Conservation (phyloP, 2,329 filamentous ascomycete genomes). For the Ophiostoma sp. region DNA sequence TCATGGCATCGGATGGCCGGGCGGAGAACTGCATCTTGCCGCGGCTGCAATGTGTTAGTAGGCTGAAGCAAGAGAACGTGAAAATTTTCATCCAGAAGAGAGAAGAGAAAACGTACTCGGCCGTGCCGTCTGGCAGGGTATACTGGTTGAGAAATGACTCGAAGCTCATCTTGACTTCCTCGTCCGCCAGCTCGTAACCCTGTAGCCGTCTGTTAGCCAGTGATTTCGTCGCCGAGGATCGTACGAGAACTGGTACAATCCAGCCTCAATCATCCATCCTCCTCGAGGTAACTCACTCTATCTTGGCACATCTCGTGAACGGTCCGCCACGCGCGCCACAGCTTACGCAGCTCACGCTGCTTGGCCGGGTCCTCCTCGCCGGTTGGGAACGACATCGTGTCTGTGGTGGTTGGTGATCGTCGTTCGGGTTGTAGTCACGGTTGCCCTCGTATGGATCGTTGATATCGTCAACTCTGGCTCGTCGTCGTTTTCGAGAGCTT, state of each 20-base stretch:
- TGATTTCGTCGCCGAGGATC: neutral
- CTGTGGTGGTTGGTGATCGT: neutral
- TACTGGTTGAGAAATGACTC: constrained; percentile 77
- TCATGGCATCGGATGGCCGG: constrained; percentile 79
- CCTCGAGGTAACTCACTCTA: constrained; percentile 60
- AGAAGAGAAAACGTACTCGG: constrained; percentile 58
- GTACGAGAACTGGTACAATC: neutral
- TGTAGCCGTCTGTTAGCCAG: constrained; percentile 41
- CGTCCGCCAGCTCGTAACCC: constrained; percentile 91
- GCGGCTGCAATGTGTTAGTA: constrained; percentile 58
- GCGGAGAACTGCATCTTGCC: constrained; percentile 84
- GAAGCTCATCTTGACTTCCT: constrained; percentile 83
- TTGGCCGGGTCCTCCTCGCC: constrained; percentile 41
- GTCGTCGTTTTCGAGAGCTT: neutral
- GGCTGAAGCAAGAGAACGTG: constrained; percentile 13
- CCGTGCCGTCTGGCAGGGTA: constrained; percentile 68
- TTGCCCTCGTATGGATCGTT: neutral
- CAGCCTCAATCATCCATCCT: constrained; percentile 27
- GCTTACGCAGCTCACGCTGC: constrained; percentile 60
- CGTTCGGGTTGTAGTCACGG: neutral
- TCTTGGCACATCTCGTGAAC: constrained; percentile 94
- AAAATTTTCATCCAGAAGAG: too few relatives aligned
- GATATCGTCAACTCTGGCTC: neutral
- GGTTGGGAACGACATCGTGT: constrained; percentile 24
- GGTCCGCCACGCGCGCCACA: constrained; percentile 94